Evolutionary conservation across 75 land plant genomes (phyloP).

Genomic region (Isoetes taiwanensis): DNA sequence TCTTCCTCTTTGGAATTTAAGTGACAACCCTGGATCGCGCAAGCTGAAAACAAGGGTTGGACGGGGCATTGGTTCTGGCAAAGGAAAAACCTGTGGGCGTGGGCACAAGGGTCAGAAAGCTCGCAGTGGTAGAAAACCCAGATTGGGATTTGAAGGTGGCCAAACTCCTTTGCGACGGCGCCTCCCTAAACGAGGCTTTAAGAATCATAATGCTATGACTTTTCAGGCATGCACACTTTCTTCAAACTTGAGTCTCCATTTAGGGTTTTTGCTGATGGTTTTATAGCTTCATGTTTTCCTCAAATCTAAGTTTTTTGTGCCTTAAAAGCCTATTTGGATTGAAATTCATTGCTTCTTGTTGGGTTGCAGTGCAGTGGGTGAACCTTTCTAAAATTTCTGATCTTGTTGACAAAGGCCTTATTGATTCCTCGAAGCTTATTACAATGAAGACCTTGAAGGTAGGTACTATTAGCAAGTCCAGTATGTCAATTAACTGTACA

Average conservation of each 20-base stretch:
- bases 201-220: constrained; percentile 52
- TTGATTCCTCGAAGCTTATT: constrained; percentile 73
- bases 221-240: constrained; percentile 83
- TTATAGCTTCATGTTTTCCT: too few species aligned
- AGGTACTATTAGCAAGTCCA: neutral
- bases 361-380: constrained; percentile 58
- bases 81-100: constrained; percentile 88
- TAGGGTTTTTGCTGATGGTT: neutral
- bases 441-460: constrained; percentile 94
- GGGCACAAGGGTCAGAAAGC: constrained; percentile 97
- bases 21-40: constrained; percentile 48
- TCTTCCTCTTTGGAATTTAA: constrained; percentile 54
- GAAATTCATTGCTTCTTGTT: neutral
- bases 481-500: neutral
- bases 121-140: constrained; percentile 38
- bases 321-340: neutral
- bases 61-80: constrained; percentile 91
- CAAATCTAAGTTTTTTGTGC: too few species aligned
- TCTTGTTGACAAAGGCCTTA: constrained; percentile 53
- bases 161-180: constrained; percentile 81
- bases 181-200: constrained; percentile 70
- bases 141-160: constrained; percentile 85
- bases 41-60: constrained; percentile 78
- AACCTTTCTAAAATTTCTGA: constrained; percentile 59
- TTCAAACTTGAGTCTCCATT: neutral